Base-by-base conservation (phyloP, 257 asterid species). In the Lithospermum erythrorhizon region DNA sequence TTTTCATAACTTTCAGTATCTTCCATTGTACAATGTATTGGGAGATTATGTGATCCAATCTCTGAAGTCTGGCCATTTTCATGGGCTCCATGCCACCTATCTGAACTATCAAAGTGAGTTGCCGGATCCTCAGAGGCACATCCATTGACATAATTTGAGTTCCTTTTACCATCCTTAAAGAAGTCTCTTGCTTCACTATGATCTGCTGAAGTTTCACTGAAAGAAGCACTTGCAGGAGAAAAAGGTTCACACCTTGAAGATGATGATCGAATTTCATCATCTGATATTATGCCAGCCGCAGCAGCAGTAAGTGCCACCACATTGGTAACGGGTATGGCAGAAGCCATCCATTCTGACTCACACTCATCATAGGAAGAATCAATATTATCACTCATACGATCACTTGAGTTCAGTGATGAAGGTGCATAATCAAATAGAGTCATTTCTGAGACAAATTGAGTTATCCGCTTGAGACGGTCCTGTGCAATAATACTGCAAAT, bases 401-500 rank as follows among this genome's bases (percentile, higher is more conserved):
- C 67, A 47, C 74, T 70, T 49, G 78, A 69, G 62, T 67, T 64
- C 29, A 81, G 37, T 30, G 68, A 78, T 15, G 79, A 64, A 55
- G 87, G 81, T 52, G 70, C 60, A 58, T 55, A 63, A 70, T 78
- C 84, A 59, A 80, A 61, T 67, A 73, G 68, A 62, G 83, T 66
- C 72, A 85, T 75, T 68, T 87, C 95, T 32, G 66, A 70, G 56
- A 85, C 87, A 75, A 82, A 85, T 65, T 79, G 78, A 23, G 94
- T 85, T 60, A 90, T 87, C 72, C 95, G 81, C 62, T 83, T 85
- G 66, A 90, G 76, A 18, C 98, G 95, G 70, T 86, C 88, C 78
- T 87, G 98, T 21, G 94, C 82, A 79, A 90, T 73, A 74, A 90
- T 81, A 82, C 97, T 90, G 96, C 87, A 72, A 53, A 61, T 73